Conservation (phyloP, 805 yeast genomes). For the Kuraishia cidri region DNA sequence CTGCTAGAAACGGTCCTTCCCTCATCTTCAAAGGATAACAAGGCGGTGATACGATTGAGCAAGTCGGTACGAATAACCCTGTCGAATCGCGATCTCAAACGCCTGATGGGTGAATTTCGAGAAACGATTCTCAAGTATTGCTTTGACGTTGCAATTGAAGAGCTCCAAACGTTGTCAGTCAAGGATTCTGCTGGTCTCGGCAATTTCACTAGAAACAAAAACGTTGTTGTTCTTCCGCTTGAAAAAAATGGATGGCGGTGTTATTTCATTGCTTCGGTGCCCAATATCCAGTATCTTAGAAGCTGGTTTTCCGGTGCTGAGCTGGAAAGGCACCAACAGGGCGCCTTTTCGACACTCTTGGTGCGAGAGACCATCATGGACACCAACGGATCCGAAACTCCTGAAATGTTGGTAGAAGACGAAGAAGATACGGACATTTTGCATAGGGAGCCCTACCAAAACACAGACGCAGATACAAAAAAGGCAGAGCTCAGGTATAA, state of each 20-base stretch:
- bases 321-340: not conserved
- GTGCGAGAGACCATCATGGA: no score
- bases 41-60: not conserved
- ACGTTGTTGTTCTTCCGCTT: not conserved
- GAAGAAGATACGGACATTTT: not conserved
- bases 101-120: not conserved
- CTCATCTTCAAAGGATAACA: not conserved
- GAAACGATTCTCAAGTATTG: not conserved
- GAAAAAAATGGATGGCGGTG: slow-evolving; percentile 1
- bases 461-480: not conserved
- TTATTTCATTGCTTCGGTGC: not conserved
- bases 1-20: slow-evolving; percentile 1
- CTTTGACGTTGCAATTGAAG: not conserved
- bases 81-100: not conserved
- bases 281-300: not conserved
- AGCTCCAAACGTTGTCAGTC: not conserved
- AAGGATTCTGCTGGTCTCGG: not conserved
- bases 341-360: no score
- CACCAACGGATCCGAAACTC: not conserved
- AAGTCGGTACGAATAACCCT: not conserved
- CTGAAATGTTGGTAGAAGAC: not conserved
- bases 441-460: not conserved
- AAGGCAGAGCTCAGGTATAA: not conserved
- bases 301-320: not conserved
- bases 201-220: not conserved